A percentile compares a stretch with the other conserved stretches of the same genome.
Evolutionary conservation across 345 rosid species (phyloP).

Genomic region (Microcos paniculata): DNA sequence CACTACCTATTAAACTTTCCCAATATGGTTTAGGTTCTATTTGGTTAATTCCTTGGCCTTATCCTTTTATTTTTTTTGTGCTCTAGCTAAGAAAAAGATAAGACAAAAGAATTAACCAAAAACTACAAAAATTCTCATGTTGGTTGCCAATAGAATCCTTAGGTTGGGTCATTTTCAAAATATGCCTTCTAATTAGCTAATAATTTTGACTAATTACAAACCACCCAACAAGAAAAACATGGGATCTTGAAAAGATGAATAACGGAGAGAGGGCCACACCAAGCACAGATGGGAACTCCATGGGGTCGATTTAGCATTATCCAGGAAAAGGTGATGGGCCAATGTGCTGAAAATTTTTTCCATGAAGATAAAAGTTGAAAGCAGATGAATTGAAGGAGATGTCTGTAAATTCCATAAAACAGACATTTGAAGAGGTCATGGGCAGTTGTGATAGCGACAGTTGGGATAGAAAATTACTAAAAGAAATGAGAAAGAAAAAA

Average conservation of each 20-base stretch:
- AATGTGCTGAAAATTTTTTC: background rate
- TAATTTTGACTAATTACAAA: too few relatives aligned
- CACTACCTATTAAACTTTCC: too few relatives aligned
- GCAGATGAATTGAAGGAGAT: background rate
- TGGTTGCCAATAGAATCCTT: background rate
- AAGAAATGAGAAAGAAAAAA: background rate
- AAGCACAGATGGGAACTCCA: background rate
- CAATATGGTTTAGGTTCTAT: too few relatives aligned
- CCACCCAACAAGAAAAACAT: background rate
- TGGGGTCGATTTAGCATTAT: background rate
- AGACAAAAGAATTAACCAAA: too few relatives aligned
- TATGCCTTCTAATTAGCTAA: background rate
- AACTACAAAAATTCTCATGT: background rate
- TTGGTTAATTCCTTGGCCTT: too few relatives aligned
- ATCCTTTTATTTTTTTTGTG: too few relatives aligned
- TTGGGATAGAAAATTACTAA: constrained; percentile 23
- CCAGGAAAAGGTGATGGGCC: constrained; percentile 9
- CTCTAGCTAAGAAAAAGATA: too few relatives aligned
- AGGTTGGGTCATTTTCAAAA: background rate
- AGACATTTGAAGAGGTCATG: constrained; percentile 25
- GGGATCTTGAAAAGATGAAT: background rate
- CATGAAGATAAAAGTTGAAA: background rate
- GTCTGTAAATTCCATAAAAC: constrained; percentile 2
- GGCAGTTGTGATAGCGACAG: constrained; percentile 39
- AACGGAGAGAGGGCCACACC: background rate